A percentile compares a stretch with the other conserved stretches of the same genome.
Conservation (phyloP, 2,329 filamentous ascomycete genomes). For the Fusarium compactum region DNA sequence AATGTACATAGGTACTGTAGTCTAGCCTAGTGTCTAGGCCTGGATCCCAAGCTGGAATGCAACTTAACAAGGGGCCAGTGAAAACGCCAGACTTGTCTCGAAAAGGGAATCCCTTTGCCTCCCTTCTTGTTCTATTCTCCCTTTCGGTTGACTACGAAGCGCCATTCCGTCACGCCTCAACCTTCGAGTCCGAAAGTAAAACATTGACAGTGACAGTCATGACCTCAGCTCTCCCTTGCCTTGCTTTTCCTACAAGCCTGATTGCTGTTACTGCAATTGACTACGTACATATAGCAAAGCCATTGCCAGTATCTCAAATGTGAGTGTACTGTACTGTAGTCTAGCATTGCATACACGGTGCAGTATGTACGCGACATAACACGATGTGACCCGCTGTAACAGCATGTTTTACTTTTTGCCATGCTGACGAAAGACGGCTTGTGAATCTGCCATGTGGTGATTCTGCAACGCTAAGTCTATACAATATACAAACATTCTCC, state of each 20-base stretch:
- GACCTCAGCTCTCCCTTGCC: background rate
- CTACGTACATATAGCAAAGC: background rate
- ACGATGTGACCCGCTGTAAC: background rate
- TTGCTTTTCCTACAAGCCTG: background rate
- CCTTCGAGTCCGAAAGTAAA: background rate
- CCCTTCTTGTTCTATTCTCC: constrained; percentile 4
- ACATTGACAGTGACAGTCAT: background rate
- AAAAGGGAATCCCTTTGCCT: constrained; percentile 8
- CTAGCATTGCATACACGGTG: background rate
- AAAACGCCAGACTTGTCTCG: background rate
- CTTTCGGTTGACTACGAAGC: background rate
- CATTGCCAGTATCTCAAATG: background rate
- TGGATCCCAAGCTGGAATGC: constrained; percentile 16
- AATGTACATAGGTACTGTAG: background rate
- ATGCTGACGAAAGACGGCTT: background rate
- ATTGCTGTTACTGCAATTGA: background rate
- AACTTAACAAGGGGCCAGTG: constrained; percentile 8
- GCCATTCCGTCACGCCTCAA: background rate
- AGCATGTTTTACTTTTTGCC: constrained; percentile 2
- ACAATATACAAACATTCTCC: background rate
- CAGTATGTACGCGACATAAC: background rate
- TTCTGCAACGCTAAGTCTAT: background rate
- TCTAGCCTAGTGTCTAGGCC: constrained; percentile 15
- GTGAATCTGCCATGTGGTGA: constrained; percentile 3
- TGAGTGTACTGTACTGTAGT: background rate